Base-by-base conservation (phyloP, 1,139 yeast genomes). In the Sugiyamaella castrensis region DNA sequence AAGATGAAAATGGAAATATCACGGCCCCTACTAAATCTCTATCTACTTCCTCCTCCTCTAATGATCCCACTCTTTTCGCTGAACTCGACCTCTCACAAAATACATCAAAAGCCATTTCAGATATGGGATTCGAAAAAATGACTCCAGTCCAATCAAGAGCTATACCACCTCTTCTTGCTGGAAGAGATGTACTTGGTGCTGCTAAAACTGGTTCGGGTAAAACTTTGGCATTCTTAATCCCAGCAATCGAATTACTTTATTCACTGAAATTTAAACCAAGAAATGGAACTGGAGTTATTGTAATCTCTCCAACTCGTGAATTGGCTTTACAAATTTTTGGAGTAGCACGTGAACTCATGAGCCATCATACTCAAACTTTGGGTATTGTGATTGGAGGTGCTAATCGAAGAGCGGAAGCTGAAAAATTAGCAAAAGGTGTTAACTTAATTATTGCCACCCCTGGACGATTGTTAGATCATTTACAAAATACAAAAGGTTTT, bases 331-430 rank as follows among this genome's bases (percentile, higher is more conserved):
- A 92, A 69, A 94, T 92, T 55, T 92, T 89, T 68, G 98, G 98
- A 50, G 98, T 92, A 53, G 97, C 96, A 33, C 77, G 96, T 60
- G 97, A 91, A 69, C 75, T 92, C 59, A 82, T 91, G 95, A 87
- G 81, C 48, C 81, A 83, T 66, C 97, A 91, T 68, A 79, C 92
- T 4, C 98, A 92, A 69, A 92, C 98, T 5, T 81, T 88, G 59
- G 98, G 97, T 46, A 87, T 92, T 59, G 97, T 91, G 27, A 94
- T 94, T 65, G 99, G 99, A 40, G 99, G 99, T 56, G 97, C 96
- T 51, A 92, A 94, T 71, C 82, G 98, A 69, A 83, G 97, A 68
- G 95, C 88, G 59, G 98, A 92, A 70, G 97, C 96, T 30, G 97
- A 91, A 56, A 92, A 92, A 70, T 77, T 92, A 56, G 80, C 77